Conservation (phyloP, 2,329 filamentous ascomycete genomes). For the Nannizziopsis barbatae region DNA sequence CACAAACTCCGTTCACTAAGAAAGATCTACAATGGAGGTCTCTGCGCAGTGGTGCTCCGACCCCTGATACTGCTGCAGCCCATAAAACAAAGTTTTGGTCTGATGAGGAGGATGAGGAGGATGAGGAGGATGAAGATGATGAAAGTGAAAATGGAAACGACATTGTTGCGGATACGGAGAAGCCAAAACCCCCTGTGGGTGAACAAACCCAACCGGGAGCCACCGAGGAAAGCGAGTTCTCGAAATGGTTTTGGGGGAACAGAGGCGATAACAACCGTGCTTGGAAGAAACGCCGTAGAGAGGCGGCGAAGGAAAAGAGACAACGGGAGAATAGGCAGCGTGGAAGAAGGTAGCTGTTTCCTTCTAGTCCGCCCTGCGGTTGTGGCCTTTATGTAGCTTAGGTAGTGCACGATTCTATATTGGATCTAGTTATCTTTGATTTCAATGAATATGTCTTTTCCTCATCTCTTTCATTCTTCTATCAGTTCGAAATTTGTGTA, state of each 20-base stretch:
- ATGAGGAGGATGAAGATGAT: constrained; percentile 16
- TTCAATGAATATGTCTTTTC: too few relatives aligned
- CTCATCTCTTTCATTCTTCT: too few relatives aligned
- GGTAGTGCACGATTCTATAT: too few relatives aligned
- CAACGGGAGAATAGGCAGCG: constrained; percentile 49
- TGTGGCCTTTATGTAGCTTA: background rate
- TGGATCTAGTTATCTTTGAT: too few relatives aligned
- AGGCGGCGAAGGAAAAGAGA: constrained; percentile 49
- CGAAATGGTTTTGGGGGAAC: constrained; percentile 51
- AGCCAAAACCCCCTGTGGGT: constrained; percentile 11
- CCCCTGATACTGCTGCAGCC: constrained; percentile 80
- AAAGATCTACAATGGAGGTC: constrained; percentile 58
- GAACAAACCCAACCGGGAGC: constrained; percentile 14
- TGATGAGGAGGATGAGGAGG: constrained; percentile 15
- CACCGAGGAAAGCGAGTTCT: constrained; percentile 45
- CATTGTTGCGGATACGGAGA: constrained; percentile 19
- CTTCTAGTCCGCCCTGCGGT: background rate
- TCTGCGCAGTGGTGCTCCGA: constrained; percentile 80
- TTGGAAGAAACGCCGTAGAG: constrained; percentile 46
- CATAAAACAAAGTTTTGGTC: constrained; percentile 30
- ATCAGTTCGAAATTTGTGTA: too few relatives aligned
- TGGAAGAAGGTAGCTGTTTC: constrained; percentile 19
- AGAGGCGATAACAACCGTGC: constrained; percentile 41
- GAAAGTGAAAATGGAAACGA: background rate
- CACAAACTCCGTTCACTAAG: constrained; percentile 73